phyloP scores from a whole-genome alignment of 2,329 filamentous ascomycete genomes.

The Aspergillus sp. region DNA sequence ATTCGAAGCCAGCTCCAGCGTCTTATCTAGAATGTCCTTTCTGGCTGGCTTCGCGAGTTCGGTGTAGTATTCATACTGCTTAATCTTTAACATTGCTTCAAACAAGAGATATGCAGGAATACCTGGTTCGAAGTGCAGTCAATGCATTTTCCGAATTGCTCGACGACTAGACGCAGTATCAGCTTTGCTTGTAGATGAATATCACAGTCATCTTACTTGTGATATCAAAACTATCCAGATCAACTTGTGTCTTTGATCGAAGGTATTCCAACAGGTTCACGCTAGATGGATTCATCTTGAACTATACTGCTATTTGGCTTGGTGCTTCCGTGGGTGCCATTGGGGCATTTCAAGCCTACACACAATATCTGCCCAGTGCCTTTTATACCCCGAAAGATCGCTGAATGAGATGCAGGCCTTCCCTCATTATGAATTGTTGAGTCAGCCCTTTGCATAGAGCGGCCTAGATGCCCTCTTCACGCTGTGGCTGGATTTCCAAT shows the following conservation, averaged over 20 bases:
- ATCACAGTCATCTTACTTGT: neutral
- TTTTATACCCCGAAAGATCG: no score
- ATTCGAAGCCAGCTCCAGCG: neutral
- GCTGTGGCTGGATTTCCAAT: no score
- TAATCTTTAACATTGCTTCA: neutral
- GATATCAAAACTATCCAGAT: neutral
- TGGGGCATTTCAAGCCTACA: no score
- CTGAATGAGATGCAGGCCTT: rapidly evolving
- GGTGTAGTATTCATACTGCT: neutral
- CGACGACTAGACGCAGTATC: neutral
- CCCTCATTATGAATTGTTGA: no score
- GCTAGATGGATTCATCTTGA: neutral
- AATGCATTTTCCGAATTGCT: neutral
- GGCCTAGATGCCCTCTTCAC: no score
- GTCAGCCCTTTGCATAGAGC: no score
- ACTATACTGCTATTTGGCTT: no score
- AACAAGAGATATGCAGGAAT: neutral
- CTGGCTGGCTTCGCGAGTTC: neutral
- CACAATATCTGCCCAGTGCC: no score
- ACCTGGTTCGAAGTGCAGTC: slow-evolving; percentile 13
- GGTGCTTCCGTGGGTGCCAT: no score
- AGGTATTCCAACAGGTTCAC: neutral
- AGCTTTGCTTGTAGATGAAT: neutral
- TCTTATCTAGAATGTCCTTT: neutral
- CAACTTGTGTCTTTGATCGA: neutral